Evolutionary conservation across 2,329 filamentous ascomycete genomes (phyloP).

Genomic region (Cladosporium sp.): DNA sequence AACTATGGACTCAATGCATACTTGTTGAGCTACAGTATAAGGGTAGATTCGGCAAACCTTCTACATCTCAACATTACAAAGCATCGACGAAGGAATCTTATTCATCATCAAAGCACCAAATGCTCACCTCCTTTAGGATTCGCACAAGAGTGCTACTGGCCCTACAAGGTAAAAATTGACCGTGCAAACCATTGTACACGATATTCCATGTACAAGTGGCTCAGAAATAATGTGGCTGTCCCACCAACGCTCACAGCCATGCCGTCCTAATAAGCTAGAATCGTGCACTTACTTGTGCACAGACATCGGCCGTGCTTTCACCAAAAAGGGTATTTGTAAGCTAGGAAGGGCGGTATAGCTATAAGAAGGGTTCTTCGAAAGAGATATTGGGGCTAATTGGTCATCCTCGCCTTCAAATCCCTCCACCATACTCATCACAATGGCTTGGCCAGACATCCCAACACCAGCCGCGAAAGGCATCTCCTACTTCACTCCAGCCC

Average conservation of each 20-base stretch:
- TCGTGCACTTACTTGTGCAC: not conserved
- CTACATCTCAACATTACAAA: not conserved
- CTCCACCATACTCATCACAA: not conserved
- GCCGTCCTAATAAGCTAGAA: not conserved
- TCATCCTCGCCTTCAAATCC: not conserved
- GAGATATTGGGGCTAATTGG: not conserved
- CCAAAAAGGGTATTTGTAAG: not conserved
- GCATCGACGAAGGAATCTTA: not conserved
- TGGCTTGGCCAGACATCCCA: constrained; percentile 2
- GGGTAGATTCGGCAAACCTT: not conserved
- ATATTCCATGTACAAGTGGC: not conserved
- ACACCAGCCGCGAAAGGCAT: constrained; percentile 41
- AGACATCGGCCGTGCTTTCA: not conserved
- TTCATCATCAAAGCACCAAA: not conserved
- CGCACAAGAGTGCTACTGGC: not conserved
- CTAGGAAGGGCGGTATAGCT: not conserved
- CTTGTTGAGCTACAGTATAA: not conserved
- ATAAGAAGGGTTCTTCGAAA: not conserved
- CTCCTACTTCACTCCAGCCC: constrained; percentile 51
- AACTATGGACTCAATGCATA: not conserved
- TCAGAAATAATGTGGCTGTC: not conserved
- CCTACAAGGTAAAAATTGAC: not conserved
- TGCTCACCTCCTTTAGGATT: not conserved
- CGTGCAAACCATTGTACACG: not conserved
- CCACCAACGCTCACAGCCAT: not conserved